Conservation (phyloP, 805 yeast genomes). For the Yarrowia deformans region DNA sequence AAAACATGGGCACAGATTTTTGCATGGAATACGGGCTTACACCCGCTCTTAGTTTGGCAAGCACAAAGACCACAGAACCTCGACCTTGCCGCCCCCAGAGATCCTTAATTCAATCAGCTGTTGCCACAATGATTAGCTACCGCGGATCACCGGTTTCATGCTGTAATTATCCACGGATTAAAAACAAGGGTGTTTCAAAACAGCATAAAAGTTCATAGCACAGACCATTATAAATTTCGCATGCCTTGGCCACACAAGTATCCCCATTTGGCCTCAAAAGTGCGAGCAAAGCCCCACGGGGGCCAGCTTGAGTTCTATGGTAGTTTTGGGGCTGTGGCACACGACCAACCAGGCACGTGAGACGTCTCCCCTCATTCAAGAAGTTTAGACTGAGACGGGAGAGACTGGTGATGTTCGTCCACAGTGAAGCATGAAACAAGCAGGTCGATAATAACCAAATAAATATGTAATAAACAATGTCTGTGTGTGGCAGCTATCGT, state of each 20-base stretch:
- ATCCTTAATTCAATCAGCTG: not conserved
- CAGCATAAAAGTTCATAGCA: not conserved
- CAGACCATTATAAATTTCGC: not conserved
- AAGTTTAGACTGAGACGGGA: too few relatives aligned
- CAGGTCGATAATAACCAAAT: too few relatives aligned
- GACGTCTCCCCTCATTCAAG: too few relatives aligned
- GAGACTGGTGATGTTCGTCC: not conserved
- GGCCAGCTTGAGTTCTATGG: too few relatives aligned
- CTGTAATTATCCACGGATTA: too few relatives aligned
- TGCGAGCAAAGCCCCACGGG: too few relatives aligned
- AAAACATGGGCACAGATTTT: not conserved
- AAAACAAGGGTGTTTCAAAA: not conserved
- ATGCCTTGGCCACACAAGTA: too few relatives aligned
- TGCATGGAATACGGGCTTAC: not conserved
- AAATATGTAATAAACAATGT: too few relatives aligned
- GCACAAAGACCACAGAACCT: not conserved
- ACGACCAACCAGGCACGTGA: conserved; percentile 1
- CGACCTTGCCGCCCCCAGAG: not conserved
- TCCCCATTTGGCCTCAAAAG: not conserved
- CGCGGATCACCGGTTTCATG: not conserved
- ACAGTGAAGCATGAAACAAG: not conserved
- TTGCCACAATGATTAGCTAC: not conserved
- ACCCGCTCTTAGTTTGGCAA: not conserved
- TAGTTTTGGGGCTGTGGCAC: not conserved
- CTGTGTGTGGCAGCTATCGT: too few relatives aligned